Base-by-base conservation (phyloP, 2,329 filamentous ascomycete genomes). In the Incumbomyces lentus region DNA sequence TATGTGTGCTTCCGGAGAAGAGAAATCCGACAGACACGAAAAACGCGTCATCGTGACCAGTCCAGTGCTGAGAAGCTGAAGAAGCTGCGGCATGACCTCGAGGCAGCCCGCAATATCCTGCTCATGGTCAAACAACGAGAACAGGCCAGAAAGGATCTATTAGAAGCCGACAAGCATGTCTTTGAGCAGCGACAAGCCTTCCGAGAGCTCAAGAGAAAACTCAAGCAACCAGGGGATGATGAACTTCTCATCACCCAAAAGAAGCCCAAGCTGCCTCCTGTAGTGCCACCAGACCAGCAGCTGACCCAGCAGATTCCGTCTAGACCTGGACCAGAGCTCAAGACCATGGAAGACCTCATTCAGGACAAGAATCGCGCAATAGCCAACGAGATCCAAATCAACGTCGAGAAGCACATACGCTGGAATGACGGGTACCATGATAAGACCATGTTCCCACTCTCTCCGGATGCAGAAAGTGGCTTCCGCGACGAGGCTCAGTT, bases 1-100 rank as follows among this genome's bases (percentile, higher is more conserved):
- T 98, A 95, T 68, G 89, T 98, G 59, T 98, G 92, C 68, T 98
- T 98, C 77, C 81, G 92, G 62, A 81, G 92, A 57, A 85, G 92
- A 53, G 92, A 98, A 67, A 86, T 94, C 39, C 83, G 92, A 48
- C 87, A 94, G 64, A 90, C 88, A 41, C 84, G 92, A 58, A 98
- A 96, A 70, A 98, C 92, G 32, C 79, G 92, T 60, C 87, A 86
- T 56, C 81, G 92, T 60, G 92, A 98, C 70, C 86, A 86, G 31
- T 90, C 95, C 66, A 87, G 90, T 58, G 86, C 85, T 46, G 92
- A 98, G 63, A 95, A 95, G 65, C 76, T 98, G 56, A 92, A 92
- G 71, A 86, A 86, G 63, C 71, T 98, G 60, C 82, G 92, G 46
- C 83, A 83, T 58, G 90, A 98, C 69, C 74, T 96, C 33, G 92